Conservation (phyloP, 129 eudicot species). For the Smallanthus sonchifolius region DNA sequence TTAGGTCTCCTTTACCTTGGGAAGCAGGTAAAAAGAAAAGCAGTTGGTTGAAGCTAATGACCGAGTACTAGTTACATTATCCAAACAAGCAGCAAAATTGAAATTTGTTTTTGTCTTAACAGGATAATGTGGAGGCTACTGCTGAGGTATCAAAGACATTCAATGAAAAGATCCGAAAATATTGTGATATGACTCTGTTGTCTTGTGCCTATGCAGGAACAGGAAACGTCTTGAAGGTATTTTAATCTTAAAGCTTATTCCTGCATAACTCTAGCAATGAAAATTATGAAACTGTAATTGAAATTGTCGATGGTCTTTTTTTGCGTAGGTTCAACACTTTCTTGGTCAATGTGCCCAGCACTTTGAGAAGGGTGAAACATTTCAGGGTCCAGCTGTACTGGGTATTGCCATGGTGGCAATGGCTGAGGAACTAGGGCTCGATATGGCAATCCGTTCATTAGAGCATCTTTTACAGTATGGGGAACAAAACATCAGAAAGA, state of each 20-base stretch:
- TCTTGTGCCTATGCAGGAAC: conserved; percentile 99
- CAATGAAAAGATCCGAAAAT: conserved; percentile 82
- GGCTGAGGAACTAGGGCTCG: conserved; percentile 97
- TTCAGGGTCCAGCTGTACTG: conserved; percentile 98
- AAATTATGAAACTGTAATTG: neutral
- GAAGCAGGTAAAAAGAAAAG: conserved; percentile 59
- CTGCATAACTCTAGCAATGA: neutral
- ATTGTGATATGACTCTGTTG: conserved; percentile 90
- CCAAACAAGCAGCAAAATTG: neutral
- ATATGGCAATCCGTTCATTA: conserved; percentile 94
- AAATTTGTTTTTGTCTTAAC: conserved; percentile 16
- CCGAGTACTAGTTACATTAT: neutral
- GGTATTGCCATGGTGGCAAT: conserved; percentile 99
- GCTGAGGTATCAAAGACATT: conserved; percentile 96
- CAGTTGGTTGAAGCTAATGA: neutral
- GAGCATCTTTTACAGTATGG: conserved; percentile 98
- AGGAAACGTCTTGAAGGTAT: conserved; percentile 93
- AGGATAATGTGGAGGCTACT: conserved; percentile 98
- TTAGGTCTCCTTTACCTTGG: conserved; percentile 96
- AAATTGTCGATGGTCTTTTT: conserved; percentile 9
- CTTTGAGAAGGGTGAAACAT: conserved; percentile 93
- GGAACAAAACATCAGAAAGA: conserved; percentile 88
- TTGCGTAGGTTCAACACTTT: conserved; percentile 80
- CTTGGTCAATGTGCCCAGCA: conserved; percentile 96
- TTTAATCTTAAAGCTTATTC: neutral